Evolutionary conservation across 306 rosid genomes (phyloP), one percentile per base, ranked within the genome.

Genomic region (Inga oerstediana): DNA sequence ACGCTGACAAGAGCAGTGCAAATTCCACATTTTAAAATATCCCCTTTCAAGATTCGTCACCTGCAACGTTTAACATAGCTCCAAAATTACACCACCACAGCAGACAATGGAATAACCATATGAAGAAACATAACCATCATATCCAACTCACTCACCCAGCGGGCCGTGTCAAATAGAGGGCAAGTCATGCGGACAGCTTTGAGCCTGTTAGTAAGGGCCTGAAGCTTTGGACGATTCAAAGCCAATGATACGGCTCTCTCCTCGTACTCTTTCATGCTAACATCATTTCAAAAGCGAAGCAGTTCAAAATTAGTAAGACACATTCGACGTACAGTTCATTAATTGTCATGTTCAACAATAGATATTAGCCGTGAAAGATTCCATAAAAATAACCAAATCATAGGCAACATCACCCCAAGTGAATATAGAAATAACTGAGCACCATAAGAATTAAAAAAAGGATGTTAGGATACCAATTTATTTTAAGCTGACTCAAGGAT

Each of bases 171-270:
- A 41, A 97, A 97, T 52, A 97, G 90, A 83, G 99, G 99, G 88
- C 99, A 97, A 35, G 88, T 89, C 93, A 89, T 67, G 56, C 99
- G 96, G 61, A 72, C 92, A 10, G 97, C 84, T 89, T 97, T 97
- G 32, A 97, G 97, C 83, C 87, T 92, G 80, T 89, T 84, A 54
- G 97, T 83, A 35, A 97, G 92, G 32, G 92, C 93, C 79, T 87
- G 89, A 76, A 97, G 98, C 90, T 91, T 94, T 20, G 93, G 74
- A 46, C 88, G 97, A 86, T 90, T 89, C 88, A 97, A 48, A 19
- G 99, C 97, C 85, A 97, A 77, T 58, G 91, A 88, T 32, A 94
- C 99, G 4, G 99, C 99, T 87, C 80, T 97, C 79, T 97, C 99
- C 87, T 94, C 98, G 27, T 97, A 97, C 82, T 94, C 99, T 85